Percentiles rank a stretch among this genome's conserved stretches.
phyloP scores from a whole-genome alignment of 176 grass and related monocot species.

The Alopecurus myosuroides region DNA sequence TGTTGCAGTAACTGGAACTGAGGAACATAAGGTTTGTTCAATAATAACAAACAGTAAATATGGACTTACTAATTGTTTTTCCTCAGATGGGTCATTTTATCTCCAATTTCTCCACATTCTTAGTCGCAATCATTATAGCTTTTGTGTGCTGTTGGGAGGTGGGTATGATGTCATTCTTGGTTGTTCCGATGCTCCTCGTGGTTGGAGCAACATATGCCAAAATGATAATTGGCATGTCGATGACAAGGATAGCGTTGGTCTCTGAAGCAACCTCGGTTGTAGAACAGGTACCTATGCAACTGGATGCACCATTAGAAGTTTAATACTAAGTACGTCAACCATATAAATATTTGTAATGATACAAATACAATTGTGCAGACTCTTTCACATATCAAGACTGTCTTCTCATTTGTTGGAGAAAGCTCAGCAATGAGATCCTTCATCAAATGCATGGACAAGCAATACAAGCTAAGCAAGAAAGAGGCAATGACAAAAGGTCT shows the following conservation, averaged over 20 bases:
- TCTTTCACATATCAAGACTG: slow-evolving; percentile 50
- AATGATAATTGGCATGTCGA: slow-evolving; percentile 31
- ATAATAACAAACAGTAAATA: neutral
- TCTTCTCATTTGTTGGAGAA: slow-evolving; percentile 70
- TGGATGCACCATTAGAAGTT: neutral
- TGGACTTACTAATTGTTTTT: neutral
- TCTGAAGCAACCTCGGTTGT: slow-evolving; percentile 53
- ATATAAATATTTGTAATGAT: neutral
- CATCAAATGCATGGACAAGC: slow-evolving; percentile 39
- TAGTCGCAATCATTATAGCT: slow-evolving; percentile 40
- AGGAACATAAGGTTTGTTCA: neutral
- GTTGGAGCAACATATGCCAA: slow-evolving; percentile 46
- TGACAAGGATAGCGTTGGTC: slow-evolving; percentile 27
- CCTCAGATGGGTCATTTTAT: slow-evolving; percentile 62
- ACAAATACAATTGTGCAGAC: slow-evolving; percentile 19
- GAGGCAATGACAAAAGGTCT: slow-evolving; percentile 51
- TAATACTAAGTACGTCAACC: neutral
- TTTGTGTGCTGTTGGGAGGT: slow-evolving; percentile 64
- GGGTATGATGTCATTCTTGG: slow-evolving; percentile 41
- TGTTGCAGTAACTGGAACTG: neutral
- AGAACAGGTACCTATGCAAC: slow-evolving; percentile 46
- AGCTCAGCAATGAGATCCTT: slow-evolving; percentile 37
- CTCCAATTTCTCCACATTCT: slow-evolving; percentile 55
- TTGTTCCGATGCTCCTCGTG: slow-evolving; percentile 52
- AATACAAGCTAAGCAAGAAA: slow-evolving; percentile 51